Evolutionary conservation across 495 filamentous ascomycete genomes (phyloP), one percentile per base, ranked within the genome.

Genomic region (Xylaria palmicola): DNA sequence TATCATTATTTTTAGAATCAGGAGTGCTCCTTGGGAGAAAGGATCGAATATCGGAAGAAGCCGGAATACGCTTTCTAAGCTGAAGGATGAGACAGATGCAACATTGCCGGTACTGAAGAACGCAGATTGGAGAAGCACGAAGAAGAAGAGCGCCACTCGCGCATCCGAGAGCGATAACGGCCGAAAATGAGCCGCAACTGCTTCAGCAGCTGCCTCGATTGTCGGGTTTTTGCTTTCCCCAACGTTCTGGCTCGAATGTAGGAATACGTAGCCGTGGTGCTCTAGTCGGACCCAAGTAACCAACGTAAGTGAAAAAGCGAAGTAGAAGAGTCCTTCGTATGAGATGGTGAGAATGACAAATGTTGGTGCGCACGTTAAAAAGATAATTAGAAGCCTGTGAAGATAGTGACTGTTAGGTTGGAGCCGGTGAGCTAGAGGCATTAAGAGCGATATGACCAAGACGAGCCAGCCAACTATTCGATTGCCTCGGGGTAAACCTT

Each of bases 91-190:
- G 56, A 99, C 75, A 5, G 92, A 97, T 5, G 95, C 94, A 50
- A 99, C 86, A 76, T 99, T 99, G 62, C 95, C 95, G 2, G 93
- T 97, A 76, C 88, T 88, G 83, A 99, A 99, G 80, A 99, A 99
- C 36, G 90, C 95, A 22, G 92, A 90, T 74, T 98, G 93, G 15
- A 99, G 83, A 12, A 99, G 83, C 68, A 89, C 91, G 68, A 98
- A 87, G 83, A 97, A 97, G 82, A 97, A 97, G 19, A 98, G 81
- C 9, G 92, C 87, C 32, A 94, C 87, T 41, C 95, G 90, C 27
- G 87, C 85, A 74, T 98, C 93, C 32, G 88, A 81, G 34, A 98
- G 82, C 24, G 82, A 87, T 26, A 98, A 81, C 1, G 87, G 73
- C 26, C 93, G 90, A 77, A 89, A 92, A 43, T 76, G 73, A 58